phyloP scores from a whole-genome alignment of 2,329 filamentous ascomycete genomes.

The Aspergillus ibericus region DNA sequence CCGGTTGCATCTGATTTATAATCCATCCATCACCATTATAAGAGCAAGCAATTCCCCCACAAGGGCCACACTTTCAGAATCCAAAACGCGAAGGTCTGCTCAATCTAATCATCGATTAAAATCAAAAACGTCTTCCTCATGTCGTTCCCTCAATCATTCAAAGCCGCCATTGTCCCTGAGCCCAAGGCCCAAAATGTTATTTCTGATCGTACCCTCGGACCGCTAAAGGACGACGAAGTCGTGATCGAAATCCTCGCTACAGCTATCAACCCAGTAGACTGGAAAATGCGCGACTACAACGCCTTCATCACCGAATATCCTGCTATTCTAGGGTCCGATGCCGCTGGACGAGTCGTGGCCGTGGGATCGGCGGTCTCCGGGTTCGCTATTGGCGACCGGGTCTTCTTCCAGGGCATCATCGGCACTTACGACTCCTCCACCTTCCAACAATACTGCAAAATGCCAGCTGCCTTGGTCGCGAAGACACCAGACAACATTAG shows the following conservation, averaged over 20 bases:
- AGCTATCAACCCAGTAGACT: constrained; percentile 22
- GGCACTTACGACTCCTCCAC: constrained; percentile 30
- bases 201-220: constrained; percentile 18
- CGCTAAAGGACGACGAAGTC: constrained; percentile 16
- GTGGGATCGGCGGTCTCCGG: constrained; percentile 22
- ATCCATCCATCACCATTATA: too few species aligned
- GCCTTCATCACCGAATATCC: constrained; percentile 19
- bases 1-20: too few species aligned
- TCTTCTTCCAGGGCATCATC: constrained; percentile 40
- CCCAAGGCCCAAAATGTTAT: constrained; percentile 13
- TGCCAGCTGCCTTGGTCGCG: constrained; percentile 32
- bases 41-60: too few species aligned
- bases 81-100: too few species aligned
- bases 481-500: constrained; percentile 32
- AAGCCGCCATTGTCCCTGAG: constrained; percentile 16
- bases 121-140: background rate
- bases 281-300: constrained; percentile 33
- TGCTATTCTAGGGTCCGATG: constrained; percentile 22
- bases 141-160: constrained; percentile 9
- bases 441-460: constrained; percentile 42
- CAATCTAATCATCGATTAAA: too few species aligned
- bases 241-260: constrained; percentile 17
- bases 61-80: too few species aligned
- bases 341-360: constrained; percentile 16
- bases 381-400: constrained; percentile 25